phyloP scores from a whole-genome alignment of 2,329 filamentous ascomycete genomes.

The Chaetomium olivaceum region DNA sequence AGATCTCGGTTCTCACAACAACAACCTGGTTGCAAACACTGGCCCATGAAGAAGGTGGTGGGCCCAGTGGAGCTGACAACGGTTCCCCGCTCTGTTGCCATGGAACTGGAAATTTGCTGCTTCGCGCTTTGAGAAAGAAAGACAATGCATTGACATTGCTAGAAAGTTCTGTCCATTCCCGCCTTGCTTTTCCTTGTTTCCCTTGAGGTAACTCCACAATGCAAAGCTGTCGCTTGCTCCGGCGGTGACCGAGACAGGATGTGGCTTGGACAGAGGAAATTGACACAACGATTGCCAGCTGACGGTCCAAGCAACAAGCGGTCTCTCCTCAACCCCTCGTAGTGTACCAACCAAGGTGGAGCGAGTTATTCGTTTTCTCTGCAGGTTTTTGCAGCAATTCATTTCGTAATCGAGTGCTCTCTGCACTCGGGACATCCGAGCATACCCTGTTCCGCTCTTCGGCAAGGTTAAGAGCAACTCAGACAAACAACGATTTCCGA shows the following conservation, averaged over 20 bases:
- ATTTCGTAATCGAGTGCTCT: neutral
- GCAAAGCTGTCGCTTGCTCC: neutral
- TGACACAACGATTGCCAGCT: constrained; percentile 3
- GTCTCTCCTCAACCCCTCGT: neutral
- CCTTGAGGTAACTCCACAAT: neutral
- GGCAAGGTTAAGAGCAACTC: constrained; percentile 5
- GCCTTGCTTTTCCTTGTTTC: neutral
- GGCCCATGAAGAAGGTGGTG: neutral
- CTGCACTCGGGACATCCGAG: neutral
- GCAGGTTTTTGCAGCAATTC: neutral
- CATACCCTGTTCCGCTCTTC: constrained; percentile 2
- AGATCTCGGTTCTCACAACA: neutral
- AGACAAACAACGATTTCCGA: neutral
- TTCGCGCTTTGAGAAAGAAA: neutral
- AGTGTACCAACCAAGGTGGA: neutral
- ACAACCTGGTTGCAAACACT: neutral
- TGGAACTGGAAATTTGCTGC: neutral
- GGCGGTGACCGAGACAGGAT: neutral
- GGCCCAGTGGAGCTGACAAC: neutral
- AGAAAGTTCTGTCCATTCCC: constrained; percentile 14
- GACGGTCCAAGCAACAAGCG: neutral
- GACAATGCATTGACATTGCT: neutral
- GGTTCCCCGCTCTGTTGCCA: neutral
- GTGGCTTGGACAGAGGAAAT: constrained; percentile 9
- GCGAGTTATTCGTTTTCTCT: neutral